Conservation (phyloP, 495 filamentous ascomycete genomes). For the Cercophora scortea region DNA sequence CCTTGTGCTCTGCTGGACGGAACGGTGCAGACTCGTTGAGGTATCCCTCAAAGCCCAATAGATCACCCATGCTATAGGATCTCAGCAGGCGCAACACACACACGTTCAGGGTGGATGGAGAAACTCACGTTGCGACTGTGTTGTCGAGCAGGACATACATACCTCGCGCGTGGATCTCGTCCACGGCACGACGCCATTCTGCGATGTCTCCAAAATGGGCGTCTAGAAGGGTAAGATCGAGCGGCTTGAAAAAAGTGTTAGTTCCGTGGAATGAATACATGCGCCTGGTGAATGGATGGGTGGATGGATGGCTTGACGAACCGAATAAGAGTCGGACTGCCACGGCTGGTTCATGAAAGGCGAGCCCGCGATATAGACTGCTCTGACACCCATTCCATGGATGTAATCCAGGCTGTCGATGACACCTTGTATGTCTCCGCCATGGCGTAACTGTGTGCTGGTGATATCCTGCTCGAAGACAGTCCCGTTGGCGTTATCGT, state of each 20-base stretch:
- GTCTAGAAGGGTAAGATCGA: slow-evolving; percentile 17
- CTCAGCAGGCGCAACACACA: not conserved
- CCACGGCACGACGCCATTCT: slow-evolving; percentile 54
- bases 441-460: slow-evolving; percentile 62
- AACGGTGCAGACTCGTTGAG: slow-evolving; percentile 57
- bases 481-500: slow-evolving; percentile 64
- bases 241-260: slow-evolving; percentile 6
- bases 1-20: slow-evolving; percentile 44
- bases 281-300: too few relatives aligned
- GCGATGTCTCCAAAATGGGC: slow-evolving; percentile 41
- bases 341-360: slow-evolving; percentile 29
- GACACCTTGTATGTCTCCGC: slow-evolving; percentile 59
- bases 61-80: slow-evolving; percentile 46
- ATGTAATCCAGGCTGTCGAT: slow-evolving; percentile 63
- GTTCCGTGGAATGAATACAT: not conserved
- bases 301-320: slow-evolving; percentile 4
- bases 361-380: slow-evolving; percentile 60
- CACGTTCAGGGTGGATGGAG: not conserved
- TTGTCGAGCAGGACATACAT: slow-evolving; percentile 73
- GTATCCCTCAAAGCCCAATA: slow-evolving; percentile 59
- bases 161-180: slow-evolving; percentile 57
- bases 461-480: slow-evolving; percentile 60
- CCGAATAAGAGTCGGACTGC: slow-evolving; percentile 51
- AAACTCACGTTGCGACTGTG: slow-evolving; percentile 50
- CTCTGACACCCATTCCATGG: slow-evolving; percentile 63